Conservation (phyloP, 2,329 filamentous ascomycete genomes). For the Anthostomella pinea region DNA sequence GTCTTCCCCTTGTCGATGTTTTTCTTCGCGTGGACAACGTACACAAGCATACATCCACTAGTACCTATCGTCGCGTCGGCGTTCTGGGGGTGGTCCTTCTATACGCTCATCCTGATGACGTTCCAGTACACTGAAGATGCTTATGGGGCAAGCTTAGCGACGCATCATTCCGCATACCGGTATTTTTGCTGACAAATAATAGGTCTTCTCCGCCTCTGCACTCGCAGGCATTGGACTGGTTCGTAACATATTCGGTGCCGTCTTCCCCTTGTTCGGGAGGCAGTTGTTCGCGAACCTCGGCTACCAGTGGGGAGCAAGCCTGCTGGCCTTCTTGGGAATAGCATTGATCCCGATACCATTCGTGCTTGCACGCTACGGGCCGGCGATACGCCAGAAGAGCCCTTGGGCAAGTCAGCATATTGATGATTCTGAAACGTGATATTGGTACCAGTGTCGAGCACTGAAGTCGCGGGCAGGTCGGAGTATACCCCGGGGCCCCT, state of each 20-base stretch:
- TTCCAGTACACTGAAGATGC: constrained; percentile 48
- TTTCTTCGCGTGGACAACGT: constrained; percentile 37
- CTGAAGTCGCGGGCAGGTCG: no score
- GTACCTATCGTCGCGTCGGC: constrained; percentile 47
- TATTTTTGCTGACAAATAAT: not conserved
- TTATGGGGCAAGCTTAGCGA: constrained; percentile 33
- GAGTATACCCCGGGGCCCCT: no score
- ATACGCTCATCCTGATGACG: constrained; percentile 48
- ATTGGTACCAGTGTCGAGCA: no score
- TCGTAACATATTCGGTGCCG: constrained; percentile 37
- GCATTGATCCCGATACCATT: constrained; percentile 34
- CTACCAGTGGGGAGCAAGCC: constrained; percentile 35
- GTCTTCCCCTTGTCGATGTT: constrained; percentile 32
- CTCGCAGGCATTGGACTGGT: constrained; percentile 40
- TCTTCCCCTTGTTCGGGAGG: constrained; percentile 37
- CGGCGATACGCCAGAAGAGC: constrained; percentile 24
- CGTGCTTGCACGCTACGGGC: constrained; percentile 24
- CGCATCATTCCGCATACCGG: no score
- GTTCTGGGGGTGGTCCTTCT: constrained; percentile 50
- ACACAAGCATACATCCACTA: constrained; percentile 35
- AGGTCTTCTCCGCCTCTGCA: constrained; percentile 39
- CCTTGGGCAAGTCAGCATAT: constrained; percentile 27
- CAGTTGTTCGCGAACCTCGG: constrained; percentile 35
- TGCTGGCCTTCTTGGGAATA: constrained; percentile 35
- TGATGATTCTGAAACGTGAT: constrained; percentile 14